A percentile compares a stretch with the other conserved stretches of the same genome.
Conservation (phyloP, 164 flowering plant genomes). For the Vitis amurensis region DNA sequence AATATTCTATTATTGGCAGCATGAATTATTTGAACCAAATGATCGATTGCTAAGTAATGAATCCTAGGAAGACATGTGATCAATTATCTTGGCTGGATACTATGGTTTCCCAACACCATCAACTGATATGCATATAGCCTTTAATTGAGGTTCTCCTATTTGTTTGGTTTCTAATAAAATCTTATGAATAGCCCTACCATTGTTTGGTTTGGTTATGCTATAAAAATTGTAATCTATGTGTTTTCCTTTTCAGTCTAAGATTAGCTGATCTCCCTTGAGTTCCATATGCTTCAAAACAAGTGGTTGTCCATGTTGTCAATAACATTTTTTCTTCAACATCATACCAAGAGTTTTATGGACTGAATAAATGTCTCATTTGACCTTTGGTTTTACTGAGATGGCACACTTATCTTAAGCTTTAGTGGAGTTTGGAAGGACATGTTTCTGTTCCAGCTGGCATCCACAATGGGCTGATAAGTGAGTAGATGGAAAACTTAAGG, state of each 20-base stretch:
- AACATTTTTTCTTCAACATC: not conserved
- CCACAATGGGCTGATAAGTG: too few species aligned
- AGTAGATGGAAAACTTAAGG: too few species aligned
- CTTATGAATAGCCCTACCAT: not conserved
- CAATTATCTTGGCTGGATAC: not conserved
- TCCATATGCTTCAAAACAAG: not conserved
- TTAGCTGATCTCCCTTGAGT: not conserved
- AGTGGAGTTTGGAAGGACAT: too few species aligned
- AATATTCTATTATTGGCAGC: not conserved
- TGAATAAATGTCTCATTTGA: not conserved
- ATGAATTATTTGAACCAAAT: not conserved
- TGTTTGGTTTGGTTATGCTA: not conserved
- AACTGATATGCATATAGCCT: not conserved
- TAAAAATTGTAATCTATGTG: not conserved
- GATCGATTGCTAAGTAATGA: not conserved
- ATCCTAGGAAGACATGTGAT: not conserved
- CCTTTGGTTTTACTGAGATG: not conserved
- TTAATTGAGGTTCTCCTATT: too few species aligned
- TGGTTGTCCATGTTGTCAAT: not conserved
- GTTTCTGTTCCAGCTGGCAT: too few species aligned
- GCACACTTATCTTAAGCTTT: not conserved
- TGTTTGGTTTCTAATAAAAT: not conserved
- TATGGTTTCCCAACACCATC: not conserved
- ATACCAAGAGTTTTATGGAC: not conserved
- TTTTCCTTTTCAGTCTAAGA: too few species aligned